phyloP scores from a whole-genome alignment of 2,329 filamentous ascomycete genomes.

The Calonectria hongkongensis region DNA sequence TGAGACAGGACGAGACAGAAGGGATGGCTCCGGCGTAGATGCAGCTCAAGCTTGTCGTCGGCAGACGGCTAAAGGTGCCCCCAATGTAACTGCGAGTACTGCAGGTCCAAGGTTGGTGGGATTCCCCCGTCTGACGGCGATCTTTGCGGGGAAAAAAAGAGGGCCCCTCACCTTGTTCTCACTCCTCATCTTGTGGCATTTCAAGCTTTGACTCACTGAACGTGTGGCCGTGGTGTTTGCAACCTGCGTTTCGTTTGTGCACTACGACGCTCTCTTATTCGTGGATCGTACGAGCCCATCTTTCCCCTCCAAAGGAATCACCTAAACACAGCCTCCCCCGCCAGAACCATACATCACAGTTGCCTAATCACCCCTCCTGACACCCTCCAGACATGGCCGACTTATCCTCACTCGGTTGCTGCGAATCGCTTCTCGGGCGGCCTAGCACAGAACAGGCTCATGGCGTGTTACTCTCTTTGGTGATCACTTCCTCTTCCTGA shows the following conservation, averaged over 20 bases:
- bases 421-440: conserved; percentile 23
- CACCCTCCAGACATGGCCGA: background rate
- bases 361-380: conserved; percentile 1
- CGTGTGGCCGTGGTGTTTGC: background rate
- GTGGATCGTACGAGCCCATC: background rate
- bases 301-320: background rate
- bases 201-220: background rate
- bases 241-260: background rate
- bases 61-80: conserved; percentile 31
- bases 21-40: background rate
- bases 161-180: background rate
- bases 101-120: conserved; percentile 22
- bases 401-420: background rate
- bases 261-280: background rate
- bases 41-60: conserved; percentile 7
- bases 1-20: background rate
- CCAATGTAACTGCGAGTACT: conserved; percentile 13
- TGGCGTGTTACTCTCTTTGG: conserved; percentile 19
- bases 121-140: conserved; percentile 32
- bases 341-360: background rate
- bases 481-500: conserved; percentile 26
- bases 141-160: conserved; percentile 41
- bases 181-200: background rate
- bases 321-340: background rate
- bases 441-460: conserved; percentile 25